Conservation (phyloP, 2,329 filamentous ascomycete species). For the Colletotrichum filicis region DNA sequence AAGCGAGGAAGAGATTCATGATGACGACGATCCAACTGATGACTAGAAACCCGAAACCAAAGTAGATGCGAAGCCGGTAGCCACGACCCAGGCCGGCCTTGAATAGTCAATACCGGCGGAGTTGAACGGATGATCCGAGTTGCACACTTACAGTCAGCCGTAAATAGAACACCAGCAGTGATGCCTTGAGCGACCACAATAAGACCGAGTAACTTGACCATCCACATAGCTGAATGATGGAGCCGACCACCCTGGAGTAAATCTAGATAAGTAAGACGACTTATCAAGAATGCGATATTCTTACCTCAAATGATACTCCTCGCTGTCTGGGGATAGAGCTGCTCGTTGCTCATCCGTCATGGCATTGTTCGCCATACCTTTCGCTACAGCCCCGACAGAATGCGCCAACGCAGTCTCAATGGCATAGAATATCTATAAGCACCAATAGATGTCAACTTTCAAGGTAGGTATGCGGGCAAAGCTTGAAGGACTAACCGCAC, state of each 20-base stretch:
- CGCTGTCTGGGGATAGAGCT: slow-evolving; percentile 53
- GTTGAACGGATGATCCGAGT: not conserved
- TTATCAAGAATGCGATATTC: not conserved
- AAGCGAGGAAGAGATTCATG: not conserved
- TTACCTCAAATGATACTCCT: slow-evolving; percentile 55
- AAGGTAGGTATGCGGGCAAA: no score
- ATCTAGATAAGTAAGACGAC: not conserved
- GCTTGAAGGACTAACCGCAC: not conserved
- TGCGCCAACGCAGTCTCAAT: slow-evolving; percentile 46
- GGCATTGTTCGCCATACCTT: slow-evolving; percentile 65
- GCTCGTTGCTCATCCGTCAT: slow-evolving; percentile 64
- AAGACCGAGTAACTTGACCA: slow-evolving; percentile 65
- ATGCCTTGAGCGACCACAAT: slow-evolving; percentile 64
- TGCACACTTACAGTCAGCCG: slow-evolving; percentile 37
- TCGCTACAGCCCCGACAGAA: slow-evolving; percentile 48
- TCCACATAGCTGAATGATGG: slow-evolving; percentile 62
- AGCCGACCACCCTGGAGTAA: slow-evolving; percentile 58
- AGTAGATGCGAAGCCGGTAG: not conserved
- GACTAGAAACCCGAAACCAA: not conserved
- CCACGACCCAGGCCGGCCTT: not conserved
- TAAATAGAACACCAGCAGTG: slow-evolving; percentile 63
- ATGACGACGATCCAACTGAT: not conserved
- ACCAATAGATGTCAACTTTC: not conserved
- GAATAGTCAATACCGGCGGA: not conserved
- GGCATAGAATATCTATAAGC: slow-evolving; percentile 20